phyloP scores from a whole-genome alignment of 1,284 basidiomycete genomes.

The Irpex sp. region DNA sequence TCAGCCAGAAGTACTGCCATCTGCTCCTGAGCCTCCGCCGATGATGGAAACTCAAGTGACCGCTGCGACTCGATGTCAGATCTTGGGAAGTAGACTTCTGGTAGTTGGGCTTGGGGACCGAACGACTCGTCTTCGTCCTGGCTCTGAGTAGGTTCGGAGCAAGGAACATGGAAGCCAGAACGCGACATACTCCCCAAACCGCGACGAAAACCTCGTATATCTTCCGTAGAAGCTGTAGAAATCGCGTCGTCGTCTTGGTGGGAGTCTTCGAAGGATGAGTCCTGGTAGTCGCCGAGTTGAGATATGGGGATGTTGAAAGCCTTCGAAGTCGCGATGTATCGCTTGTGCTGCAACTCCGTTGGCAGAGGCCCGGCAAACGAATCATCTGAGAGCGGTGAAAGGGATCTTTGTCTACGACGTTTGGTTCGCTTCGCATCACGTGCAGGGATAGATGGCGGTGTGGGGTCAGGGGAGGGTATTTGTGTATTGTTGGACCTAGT shows the following conservation, averaged over 20 bases:
- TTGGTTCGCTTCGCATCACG: conserved; percentile 1
- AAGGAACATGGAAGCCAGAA: neutral
- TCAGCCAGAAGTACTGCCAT: neutral
- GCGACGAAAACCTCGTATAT: neutral
- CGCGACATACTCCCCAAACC: neutral
- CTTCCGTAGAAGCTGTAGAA: neutral
- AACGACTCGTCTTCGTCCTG: conserved; percentile 10
- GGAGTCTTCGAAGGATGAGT: conserved; percentile 11
- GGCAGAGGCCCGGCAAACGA: conserved; percentile 54
- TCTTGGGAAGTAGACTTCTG: neutral
- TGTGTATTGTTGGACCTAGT: neutral
- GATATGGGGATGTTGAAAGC: conserved; percentile 56
- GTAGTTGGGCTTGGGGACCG: conserved; percentile 5
- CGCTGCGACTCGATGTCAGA: neutral
- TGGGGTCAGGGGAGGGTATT: neutral
- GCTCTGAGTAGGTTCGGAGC: conserved; percentile 21
- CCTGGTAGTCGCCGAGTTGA: conserved; percentile 36
- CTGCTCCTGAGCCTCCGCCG: neutral
- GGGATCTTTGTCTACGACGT: conserved; percentile 28
- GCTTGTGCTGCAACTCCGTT: conserved; percentile 40
- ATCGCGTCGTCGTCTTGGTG: conserved; percentile 9
- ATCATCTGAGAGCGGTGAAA: conserved; percentile 45
- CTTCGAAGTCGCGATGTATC: conserved; percentile 44
- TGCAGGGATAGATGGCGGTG: neutral
- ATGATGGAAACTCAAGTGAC: neutral